Evolutionary conservation across 805 yeast genomes (phyloP), one percentile per base, ranked within the genome.

Genomic region (Candida xyloterini): DNA sequence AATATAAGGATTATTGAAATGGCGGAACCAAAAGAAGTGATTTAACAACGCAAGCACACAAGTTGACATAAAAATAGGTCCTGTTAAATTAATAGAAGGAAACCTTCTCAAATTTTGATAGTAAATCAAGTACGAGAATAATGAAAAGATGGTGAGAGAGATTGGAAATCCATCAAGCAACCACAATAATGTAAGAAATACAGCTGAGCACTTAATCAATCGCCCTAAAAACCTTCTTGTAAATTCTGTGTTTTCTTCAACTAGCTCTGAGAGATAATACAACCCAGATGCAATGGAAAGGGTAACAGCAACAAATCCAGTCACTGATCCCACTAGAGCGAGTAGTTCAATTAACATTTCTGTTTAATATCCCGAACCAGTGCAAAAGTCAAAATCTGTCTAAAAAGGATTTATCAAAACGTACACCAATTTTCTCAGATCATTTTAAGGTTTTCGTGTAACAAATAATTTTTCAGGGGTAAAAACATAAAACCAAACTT

Each of bases 171-270:
- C 78, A 60, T 93, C 99, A 47, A 86, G 66, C 4, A 88, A 26
- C 67, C 77, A 68, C 15, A 93, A 68, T 14, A 84, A 66, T 1
- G 78, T 59, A 36, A 79, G 75, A 0, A 74, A 49, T 0, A 46
- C 70, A 8, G 84, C 73, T n/a, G 87, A 76, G 2, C 66, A 65
- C 57, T 78, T 78, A 24, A 90, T 88, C 37, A 79, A 59, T 47
- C 80, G 71, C 31, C 69, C 71, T 27, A 93, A 67, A 39, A 88
- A 70, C 42, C 87, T 65, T 52, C 78, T 83, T 9, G 98, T 86
- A 34, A 89, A 79, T 47, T 85, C 93, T 0, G 95, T 76, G 60
- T 93, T 91, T 55, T 90, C 97, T 59, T 93, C 99, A 11, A 93
- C 95, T 23, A 89, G 65, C 59, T 93, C 99, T 7, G 95, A 85